Conservation (phyloP, 768 basidiomycete genomes). For the Termitomyces sp. region DNA sequence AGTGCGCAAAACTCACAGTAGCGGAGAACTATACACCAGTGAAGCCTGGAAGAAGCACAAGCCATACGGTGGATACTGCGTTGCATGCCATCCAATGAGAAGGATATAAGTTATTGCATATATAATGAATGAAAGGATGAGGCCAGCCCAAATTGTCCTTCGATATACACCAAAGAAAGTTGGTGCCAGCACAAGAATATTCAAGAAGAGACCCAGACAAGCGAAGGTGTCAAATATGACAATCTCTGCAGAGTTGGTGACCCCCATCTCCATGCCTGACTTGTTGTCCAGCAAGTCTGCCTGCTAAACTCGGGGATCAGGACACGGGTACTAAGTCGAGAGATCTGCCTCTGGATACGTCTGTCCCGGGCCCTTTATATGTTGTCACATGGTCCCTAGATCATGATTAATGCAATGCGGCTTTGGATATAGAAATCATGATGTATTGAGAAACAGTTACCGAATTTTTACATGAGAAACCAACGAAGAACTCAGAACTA, state of each 20-base stretch:
- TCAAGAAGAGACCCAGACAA: background rate
- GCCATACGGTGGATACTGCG: background rate
- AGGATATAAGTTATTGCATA: background rate
- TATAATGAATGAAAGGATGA: background rate
- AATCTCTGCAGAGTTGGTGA: background rate
- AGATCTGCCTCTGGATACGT: background rate
- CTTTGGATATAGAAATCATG: background rate
- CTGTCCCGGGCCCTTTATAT: background rate
- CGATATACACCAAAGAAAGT: background rate
- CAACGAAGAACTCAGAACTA: too few species aligned
- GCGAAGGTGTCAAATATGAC: background rate
- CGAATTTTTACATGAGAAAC: too few species aligned
- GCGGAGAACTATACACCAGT: background rate
- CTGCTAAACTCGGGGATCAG: background rate
- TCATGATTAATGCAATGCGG: background rate
- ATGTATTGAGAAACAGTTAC: background rate
- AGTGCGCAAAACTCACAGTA: background rate
- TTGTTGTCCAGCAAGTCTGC: background rate
- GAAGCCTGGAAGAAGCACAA: background rate
- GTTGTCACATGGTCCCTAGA: background rate
- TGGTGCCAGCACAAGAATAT: conserved; percentile 1
- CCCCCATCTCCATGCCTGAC: background rate
- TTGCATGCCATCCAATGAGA: background rate
- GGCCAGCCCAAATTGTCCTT: background rate
- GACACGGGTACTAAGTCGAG: background rate